Base-by-base conservation (phyloP, 192 early-diverging fungal genomes). In the Rhizophagus clarus region DNA sequence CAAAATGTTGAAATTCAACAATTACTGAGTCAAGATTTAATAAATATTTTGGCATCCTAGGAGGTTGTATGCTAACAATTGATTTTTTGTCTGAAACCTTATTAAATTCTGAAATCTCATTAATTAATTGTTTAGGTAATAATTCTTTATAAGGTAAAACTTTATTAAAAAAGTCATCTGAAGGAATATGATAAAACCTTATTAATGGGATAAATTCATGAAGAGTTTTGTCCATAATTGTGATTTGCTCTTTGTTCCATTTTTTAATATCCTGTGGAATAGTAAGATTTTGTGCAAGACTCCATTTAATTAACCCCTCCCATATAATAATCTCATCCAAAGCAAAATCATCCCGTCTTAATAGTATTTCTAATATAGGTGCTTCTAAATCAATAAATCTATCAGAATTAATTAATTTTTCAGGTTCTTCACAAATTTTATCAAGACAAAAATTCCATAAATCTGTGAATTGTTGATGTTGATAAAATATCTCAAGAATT, bases 301-400 rank as follows among this genome's bases (percentile, higher is more conserved):
- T 7, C 71, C 71, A 72, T 72, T 45, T 72, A 9, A 72, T 24
- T 42, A 72, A 11, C n/a, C 34, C 1, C 1, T 72, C 71, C 71
- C 49, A 51, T 51, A 51, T 51, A 51, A 32, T 11, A 47, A 45
- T 26, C 32, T 72, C 71, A 32, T 32, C 34, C 17, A 72, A 32
- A 45, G 15, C 4, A 15, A 72, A 20, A 24, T 72, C 71, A n/a
- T 72, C 42, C 5, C 71, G 32, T 20, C 20, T 51, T 20, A 51
- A 51, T 2, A 51, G 12, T 51, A 51, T 20, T 51, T 51, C 49
- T 20, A 51, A 51, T 51, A 51, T 3, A 51, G 49, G 49, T 51
- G 49, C 17, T 51, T 72, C 47, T 72, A 32, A 72, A 47, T 40
- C 20, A n/a, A 15, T 45, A 20, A 72, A 20, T 26, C 47, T 45